Percentiles rank a stretch among this genome's conserved stretches.
phyloP scores from a whole-genome alignment of 495 filamentous ascomycete genomes.

The Podospora pseudoanserina region DNA sequence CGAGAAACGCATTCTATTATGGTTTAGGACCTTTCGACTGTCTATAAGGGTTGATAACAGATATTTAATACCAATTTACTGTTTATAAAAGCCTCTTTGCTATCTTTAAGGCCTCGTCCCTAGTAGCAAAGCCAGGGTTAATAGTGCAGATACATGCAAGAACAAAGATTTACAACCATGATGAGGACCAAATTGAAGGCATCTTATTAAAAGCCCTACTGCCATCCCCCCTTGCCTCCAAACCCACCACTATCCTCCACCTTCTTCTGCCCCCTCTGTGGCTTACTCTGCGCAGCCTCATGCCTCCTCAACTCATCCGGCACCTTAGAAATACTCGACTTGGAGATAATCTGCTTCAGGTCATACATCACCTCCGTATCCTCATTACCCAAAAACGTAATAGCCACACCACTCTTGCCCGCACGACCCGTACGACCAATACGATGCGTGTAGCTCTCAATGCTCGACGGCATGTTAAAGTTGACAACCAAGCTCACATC shows the following conservation, averaged over 20 bases:
- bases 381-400: constrained; percentile 93
- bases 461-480: constrained; percentile 96
- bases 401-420: constrained; percentile 94
- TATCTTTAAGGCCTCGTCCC: no score
- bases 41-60: no score
- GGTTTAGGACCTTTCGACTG: no score
- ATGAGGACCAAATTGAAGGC: background rate
- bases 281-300: constrained; percentile 85
- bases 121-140: background rate
- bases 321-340: constrained; percentile 83
- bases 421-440: constrained; percentile 97
- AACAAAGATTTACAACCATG: background rate
- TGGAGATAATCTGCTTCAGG: constrained; percentile 91
- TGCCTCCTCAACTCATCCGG: constrained; percentile 93
- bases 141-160: background rate
- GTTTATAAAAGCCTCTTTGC: no score
- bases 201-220: background rate
- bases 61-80: no score
- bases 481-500: constrained; percentile 94
- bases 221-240: constrained; percentile 29
- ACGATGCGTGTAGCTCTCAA: constrained; percentile 96
- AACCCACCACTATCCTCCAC: constrained; percentile 31
- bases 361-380: constrained; percentile 94
- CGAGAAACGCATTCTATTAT: no score
- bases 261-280: constrained; percentile 36